Base-by-base conservation (phyloP, 225 moss, liverwort and hornwort genomes). In the Thuidium tamariscinum region DNA sequence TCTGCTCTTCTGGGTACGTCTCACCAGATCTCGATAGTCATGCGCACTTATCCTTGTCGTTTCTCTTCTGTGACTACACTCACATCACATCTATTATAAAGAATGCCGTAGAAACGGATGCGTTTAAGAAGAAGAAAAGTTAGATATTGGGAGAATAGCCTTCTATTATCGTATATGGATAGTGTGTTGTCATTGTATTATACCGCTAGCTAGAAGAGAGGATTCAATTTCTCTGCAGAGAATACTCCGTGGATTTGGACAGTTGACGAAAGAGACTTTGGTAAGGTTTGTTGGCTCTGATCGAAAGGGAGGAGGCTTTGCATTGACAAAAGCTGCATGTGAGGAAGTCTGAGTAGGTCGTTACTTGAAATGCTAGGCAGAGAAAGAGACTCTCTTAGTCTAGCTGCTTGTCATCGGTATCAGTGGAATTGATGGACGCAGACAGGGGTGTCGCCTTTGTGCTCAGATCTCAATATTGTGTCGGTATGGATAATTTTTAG, bases 1-100 rank as follows among this genome's bases (percentile, higher is more conserved):
- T 48, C 86, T 96, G 16, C 88, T 98, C 77, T 96, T 98, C 84
- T 98, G 98, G 98, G 98, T 98, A 93, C 7, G 88, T 88, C 82
- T 75, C 55, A 46, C 68, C 73, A 42, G 72, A 74, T 60, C 82
- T 86, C 51, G 41, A 32, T 25, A 74, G 51, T 51, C 41, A 17
- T 29, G 36, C 68, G 27, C 42, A 79, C 25, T 80, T 80, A 62
- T 62, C n/a, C 59, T 61, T 82, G 39, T 67, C 52, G 30, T 81
- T 39, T 49, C 49, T 79, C 34, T 75, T 41, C 32, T 70, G 67
- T 64, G 65, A 60, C 70, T 54, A 68, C 83, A 61, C 39, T 83
- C 72, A 55, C 69, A 69, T 48, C 52, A 78, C 65, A 36, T 68
- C 26, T 56, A 57, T 46, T 26, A 7, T 56, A 75, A 22, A 44